Evolutionary conservation across 305 asterid species (phyloP), one percentile per base, ranked within the genome.

Genomic region (Euphrasia arctica): DNA sequence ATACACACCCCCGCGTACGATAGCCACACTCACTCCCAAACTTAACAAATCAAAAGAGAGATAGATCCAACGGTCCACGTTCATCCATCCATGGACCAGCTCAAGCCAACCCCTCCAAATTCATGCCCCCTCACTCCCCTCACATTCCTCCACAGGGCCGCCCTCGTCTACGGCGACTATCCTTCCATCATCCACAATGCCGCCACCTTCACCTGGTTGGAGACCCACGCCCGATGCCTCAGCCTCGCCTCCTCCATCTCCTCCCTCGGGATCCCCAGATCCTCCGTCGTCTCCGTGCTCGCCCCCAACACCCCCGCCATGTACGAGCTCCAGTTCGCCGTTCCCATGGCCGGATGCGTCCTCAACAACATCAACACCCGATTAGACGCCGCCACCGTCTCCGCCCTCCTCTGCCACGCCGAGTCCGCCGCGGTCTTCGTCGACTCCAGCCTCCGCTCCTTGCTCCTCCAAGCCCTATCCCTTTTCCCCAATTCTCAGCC

Each of bases 271-370:
- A 50, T 75, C 11, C 4, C 14, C 63, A 54, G 62, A 0, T 73
- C 68, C 63, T 55, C 72, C 43, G 84, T 84, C 11, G 83, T 82
- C 15, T 85, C 92, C 0, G 87, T 80, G 12, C n/a, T 85, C 18
- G 87, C 87, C 29, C 85, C 82, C 12, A 85, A 85, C 51, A 62
- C 70, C 31, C 89, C 92, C 7, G 81, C 85, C 51, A 85, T 70
- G 71, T 83, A 82, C 56, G 92, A 85, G 81, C 89, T 85, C 55
- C 92, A 85, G 9, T 85, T 85, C 54, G 89, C 87, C 0, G 76
- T 80, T 1, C 89, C 92, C 9, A 80, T 85, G 89, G 82, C 85
- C 4, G 92, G 89, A 15, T 80, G 74, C 29, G 77, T 85, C 9
- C 61, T 83, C 31, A 83, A 85, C 74, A 80, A 70, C 75, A 74